Conservation (phyloP, 2,329 filamentous ascomycete genomes). For the Aspergillus glaucus region DNA sequence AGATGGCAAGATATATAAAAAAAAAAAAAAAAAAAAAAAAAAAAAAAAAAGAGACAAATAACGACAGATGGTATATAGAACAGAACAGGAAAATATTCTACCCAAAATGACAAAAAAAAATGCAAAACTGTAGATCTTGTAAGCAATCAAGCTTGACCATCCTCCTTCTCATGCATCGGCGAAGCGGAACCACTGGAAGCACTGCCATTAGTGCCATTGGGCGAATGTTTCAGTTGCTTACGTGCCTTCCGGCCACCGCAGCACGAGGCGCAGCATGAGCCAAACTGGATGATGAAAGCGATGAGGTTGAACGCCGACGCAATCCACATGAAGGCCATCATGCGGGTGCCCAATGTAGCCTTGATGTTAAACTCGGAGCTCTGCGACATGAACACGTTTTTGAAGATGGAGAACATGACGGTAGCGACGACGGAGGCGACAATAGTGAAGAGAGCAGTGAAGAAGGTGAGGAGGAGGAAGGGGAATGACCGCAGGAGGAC, state of each 20-base stretch:
- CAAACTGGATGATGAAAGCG: conserved; percentile 66
- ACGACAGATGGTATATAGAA: conserved; percentile 2
- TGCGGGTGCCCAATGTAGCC: conserved; percentile 61
- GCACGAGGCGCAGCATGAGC: conserved; percentile 65
- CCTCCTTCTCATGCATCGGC: conserved; percentile 12
- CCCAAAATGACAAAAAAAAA: not conserved
- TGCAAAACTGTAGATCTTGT: conserved; percentile 1
- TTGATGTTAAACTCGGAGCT: conserved; percentile 70
- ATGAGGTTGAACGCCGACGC: conserved; percentile 61
- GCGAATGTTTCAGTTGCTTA: conserved; percentile 22
- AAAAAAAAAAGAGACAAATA: not conserved
- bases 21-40: conserved; percentile 2
- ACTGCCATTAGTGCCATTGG: conserved; percentile 1
- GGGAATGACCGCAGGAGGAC: conserved; percentile 53
- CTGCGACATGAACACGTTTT: conserved; percentile 62
- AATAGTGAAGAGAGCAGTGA: conserved; percentile 61
- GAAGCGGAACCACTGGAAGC: conserved; percentile 8
- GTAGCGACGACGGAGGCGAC: conserved; percentile 71
- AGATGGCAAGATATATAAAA: not conserved
- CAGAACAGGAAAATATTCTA: not conserved
- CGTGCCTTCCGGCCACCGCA: conserved; percentile 35
- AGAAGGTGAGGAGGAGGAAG: conserved; percentile 60
- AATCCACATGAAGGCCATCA: conserved; percentile 90
- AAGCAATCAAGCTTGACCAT: not conserved
- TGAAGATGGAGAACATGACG: conserved; percentile 76